These are phyloP conservation scores for Aspergillus pseudotamarii DNA, from an alignment of 2,329 filamentous ascomycete genomes.

Conservation along the genomic window DNA sequence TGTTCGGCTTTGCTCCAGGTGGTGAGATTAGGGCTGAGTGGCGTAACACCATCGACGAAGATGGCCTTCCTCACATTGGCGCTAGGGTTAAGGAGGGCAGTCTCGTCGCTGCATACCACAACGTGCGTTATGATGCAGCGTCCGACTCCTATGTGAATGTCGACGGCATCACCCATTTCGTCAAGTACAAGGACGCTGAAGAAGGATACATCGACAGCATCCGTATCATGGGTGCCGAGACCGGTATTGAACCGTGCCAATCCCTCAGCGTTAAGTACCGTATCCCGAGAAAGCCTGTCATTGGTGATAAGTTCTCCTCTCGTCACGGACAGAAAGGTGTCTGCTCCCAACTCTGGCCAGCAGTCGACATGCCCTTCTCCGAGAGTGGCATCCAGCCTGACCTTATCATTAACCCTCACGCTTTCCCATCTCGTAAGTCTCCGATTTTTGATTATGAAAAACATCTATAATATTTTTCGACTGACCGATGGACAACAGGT, in stretches of 20 bases:
- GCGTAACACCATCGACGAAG: conserved; percentile 76
- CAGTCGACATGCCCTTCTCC: conserved; percentile 92
- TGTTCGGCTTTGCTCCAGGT: conserved; percentile 88
- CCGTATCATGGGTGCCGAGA: conserved; percentile 83
- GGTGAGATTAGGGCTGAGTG: conserved; percentile 71
- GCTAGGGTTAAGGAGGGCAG: conserved; percentile 78
- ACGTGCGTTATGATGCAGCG: conserved; percentile 72
- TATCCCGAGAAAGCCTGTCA: conserved; percentile 84
- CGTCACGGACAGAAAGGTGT: conserved; percentile 99
- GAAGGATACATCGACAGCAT: conserved; percentile 90
- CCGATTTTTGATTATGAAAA: too few species aligned
- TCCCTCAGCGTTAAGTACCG: conserved; percentile 91
- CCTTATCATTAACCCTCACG: conserved; percentile 98
- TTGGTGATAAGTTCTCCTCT: conserved; percentile 99
- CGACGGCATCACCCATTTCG: conserved; percentile 81
- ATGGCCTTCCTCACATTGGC: conserved; percentile 83
- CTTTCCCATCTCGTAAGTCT: conserved; percentile 81
- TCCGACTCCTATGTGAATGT: conserved; percentile 79
- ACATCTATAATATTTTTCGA: background rate
- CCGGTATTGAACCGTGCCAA: conserved; percentile 80
- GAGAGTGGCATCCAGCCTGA: conserved; percentile 97
- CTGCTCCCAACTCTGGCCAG: conserved; percentile 92
- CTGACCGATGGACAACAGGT: conserved; percentile 24
- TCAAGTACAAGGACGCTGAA: conserved; percentile 94
- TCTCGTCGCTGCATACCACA: conserved; percentile 86